Evolutionary conservation across 352 stramenopile species (phyloP).

Genomic region (Pythium pyrilobum): DNA sequence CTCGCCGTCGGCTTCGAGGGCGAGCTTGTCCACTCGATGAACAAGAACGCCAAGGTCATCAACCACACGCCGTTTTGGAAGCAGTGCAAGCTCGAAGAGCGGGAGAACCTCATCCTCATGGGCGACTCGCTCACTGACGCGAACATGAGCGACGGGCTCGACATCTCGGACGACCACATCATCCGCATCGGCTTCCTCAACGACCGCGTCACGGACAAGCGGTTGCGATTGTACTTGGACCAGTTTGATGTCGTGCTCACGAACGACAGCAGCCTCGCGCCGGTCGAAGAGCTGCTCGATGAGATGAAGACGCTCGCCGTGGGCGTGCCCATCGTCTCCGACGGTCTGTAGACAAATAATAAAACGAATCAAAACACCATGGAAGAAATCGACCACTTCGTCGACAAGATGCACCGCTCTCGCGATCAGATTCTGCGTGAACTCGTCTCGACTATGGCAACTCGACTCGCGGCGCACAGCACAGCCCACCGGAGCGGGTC

Average conservation of each 20-base stretch:
- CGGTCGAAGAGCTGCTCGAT: conserved; percentile 45
- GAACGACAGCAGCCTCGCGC: conserved; percentile 50
- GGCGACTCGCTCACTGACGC: conserved; percentile 50
- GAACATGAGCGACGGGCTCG: conserved; percentile 40
- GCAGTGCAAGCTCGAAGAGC: conserved; percentile 30
- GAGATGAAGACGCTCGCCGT: no score
- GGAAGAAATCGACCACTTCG: no score
- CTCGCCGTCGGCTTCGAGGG: conserved; percentile 42
- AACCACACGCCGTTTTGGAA: conserved; percentile 46
- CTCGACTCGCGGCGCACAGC: no score
- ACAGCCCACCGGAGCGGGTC: no score
- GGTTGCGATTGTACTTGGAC: conserved; percentile 46
- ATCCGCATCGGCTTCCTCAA: conserved; percentile 61
- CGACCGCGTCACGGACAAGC: conserved; percentile 41
- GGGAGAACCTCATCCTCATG: conserved; percentile 50
- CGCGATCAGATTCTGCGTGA: no score
- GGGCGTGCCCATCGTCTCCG: no score
- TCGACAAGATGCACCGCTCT: no score
- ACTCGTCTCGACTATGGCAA: no score
- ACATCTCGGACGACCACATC: conserved; percentile 31
- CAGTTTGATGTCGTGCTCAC: conserved; percentile 69
- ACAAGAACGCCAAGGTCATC: conserved; percentile 58
- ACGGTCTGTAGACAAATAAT: no score
- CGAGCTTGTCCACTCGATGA: conserved; percentile 52
- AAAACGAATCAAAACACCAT: no score